A percentile compares a stretch with the other conserved stretches of the same genome.
phyloP scores from a whole-genome alignment of 2,329 filamentous ascomycete species.

The Thermochaetoides dissita region DNA sequence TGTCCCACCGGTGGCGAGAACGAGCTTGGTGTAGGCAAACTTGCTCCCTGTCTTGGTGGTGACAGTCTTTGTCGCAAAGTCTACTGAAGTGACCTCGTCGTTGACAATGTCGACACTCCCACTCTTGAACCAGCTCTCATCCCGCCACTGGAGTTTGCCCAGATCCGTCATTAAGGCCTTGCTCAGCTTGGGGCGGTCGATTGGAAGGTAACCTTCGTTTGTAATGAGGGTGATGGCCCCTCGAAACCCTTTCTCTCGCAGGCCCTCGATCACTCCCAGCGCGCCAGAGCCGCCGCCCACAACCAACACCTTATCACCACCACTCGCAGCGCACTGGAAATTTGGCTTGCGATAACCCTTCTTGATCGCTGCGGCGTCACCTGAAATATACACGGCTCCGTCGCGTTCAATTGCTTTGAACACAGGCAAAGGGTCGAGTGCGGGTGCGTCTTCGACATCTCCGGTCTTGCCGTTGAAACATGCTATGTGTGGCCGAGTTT shows the following conservation, averaged over 20 bases:
- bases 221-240: conserved; percentile 73
- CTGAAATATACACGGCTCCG: conserved; percentile 71
- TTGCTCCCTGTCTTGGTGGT: conserved; percentile 59
- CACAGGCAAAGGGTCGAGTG: conserved; percentile 68
- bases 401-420: conserved; percentile 73
- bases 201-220: conserved; percentile 70
- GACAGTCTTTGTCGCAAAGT: conserved; percentile 62
- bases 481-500: conserved; percentile 35
- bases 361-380: conserved; percentile 67
- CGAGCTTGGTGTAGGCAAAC: conserved; percentile 72
- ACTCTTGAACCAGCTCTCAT: conserved; percentile 61
- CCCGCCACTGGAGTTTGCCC: conserved; percentile 63
- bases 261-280: conserved; percentile 65
- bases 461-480: conserved; percentile 85
- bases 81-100: conserved; percentile 56
- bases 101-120: conserved; percentile 43
- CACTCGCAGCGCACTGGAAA: conserved; percentile 49
- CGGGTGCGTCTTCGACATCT: conserved; percentile 90
- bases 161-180: conserved; percentile 79
- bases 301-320: conserved; percentile 58
- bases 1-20: conserved; percentile 76
- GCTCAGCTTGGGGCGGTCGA: conserved; percentile 89
- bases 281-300: conserved; percentile 80
- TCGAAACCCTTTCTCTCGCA: conserved; percentile 67
- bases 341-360: conserved; percentile 58